phyloP scores from a whole-genome alignment of 1,284 basidiomycete genomes.

The Anthracocystis panici-leucophaei region DNA sequence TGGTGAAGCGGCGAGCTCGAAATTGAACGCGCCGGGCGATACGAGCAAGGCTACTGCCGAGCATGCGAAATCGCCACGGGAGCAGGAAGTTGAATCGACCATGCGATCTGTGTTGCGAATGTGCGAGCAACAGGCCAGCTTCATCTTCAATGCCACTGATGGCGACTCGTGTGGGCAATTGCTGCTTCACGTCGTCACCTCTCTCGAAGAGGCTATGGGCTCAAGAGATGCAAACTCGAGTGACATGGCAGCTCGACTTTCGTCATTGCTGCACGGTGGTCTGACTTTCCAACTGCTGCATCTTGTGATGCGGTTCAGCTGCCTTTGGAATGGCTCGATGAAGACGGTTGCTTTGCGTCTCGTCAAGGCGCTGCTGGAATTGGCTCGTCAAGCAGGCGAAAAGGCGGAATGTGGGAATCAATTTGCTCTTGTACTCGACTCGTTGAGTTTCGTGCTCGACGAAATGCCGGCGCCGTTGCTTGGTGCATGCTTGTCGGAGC shows the following conservation, averaged over 20 bases:
- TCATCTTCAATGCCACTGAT: conserved; percentile 46
- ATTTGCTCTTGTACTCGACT: conserved; percentile 35
- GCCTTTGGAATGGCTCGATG: conserved; percentile 35
- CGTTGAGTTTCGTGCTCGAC: conserved; percentile 44
- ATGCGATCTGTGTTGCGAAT: conserved; percentile 35
- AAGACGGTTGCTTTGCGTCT: conserved; percentile 23
- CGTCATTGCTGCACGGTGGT: conserved; percentile 2
- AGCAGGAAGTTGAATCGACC: conserved; percentile 19
- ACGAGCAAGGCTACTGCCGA: not conserved
- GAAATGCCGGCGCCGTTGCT: conserved; percentile 38
- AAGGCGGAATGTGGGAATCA: conserved; percentile 4
- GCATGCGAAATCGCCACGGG: not conserved
- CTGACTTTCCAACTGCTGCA: conserved; percentile 31
- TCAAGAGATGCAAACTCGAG: not conserved
- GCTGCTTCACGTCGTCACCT: conserved; percentile 23
- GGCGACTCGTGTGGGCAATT: conserved; percentile 37
- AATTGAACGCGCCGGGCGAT: not conserved
- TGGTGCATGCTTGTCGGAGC: conserved; percentile 13
- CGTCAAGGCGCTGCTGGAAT: conserved; percentile 24
- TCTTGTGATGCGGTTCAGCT: conserved; percentile 40
- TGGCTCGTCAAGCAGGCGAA: conserved; percentile 25
- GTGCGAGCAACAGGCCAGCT: conserved; percentile 43
- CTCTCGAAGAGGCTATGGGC: conserved; percentile 13
- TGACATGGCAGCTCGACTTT: conserved; percentile 3
- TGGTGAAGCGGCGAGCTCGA: not conserved